These are phyloP conservation scores for Filosporella fistucella DNA, from an alignment of 495 filamentous ascomycete genomes.

Conservation along the genomic window DNA sequence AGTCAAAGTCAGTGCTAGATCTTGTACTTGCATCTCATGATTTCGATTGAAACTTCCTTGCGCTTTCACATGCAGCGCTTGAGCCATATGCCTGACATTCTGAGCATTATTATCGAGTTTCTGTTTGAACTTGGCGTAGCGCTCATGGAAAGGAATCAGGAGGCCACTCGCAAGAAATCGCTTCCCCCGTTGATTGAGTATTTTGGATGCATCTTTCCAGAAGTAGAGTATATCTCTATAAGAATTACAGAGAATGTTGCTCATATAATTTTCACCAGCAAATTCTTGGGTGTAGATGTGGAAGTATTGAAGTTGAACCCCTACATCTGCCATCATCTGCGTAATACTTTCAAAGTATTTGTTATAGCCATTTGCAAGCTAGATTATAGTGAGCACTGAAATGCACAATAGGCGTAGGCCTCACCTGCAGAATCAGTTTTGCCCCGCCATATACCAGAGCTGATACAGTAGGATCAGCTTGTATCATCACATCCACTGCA, in stretches of 20 bases:
- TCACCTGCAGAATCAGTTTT: slow-evolving; percentile 7
- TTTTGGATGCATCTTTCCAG: slow-evolving; percentile 12
- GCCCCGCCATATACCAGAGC: slow-evolving; percentile 24
- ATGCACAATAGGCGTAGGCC: background rate
- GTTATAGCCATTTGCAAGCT: slow-evolving; percentile 7
- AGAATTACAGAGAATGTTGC: slow-evolving; percentile 5
- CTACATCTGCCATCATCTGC: slow-evolving; percentile 9
- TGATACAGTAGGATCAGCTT: slow-evolving; percentile 8
- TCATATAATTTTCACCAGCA: slow-evolving; percentile 10
- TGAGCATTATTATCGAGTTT: slow-evolving; percentile 13
- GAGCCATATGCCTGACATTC: slow-evolving; percentile 5
- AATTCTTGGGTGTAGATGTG: slow-evolving; percentile 11
- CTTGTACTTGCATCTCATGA: background rate
- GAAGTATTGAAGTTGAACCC: slow-evolving; percentile 10
- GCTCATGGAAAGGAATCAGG: slow-evolving; percentile 4
- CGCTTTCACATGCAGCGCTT: slow-evolving; percentile 4
- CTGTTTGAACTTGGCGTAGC: slow-evolving; percentile 7
- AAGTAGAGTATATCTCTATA: slow-evolving; percentile 10
- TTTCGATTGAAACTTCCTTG: slow-evolving; percentile 7
- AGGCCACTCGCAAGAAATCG: slow-evolving; percentile 3
- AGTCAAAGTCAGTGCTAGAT: background rate
- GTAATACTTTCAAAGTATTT: slow-evolving; percentile 11
- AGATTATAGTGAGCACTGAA: background rate
- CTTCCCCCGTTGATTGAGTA: slow-evolving; percentile 11
- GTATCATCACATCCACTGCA: slow-evolving; percentile 13